Conservation (phyloP, 768 basidiomycete species). For the Boletus subparvulus region DNA sequence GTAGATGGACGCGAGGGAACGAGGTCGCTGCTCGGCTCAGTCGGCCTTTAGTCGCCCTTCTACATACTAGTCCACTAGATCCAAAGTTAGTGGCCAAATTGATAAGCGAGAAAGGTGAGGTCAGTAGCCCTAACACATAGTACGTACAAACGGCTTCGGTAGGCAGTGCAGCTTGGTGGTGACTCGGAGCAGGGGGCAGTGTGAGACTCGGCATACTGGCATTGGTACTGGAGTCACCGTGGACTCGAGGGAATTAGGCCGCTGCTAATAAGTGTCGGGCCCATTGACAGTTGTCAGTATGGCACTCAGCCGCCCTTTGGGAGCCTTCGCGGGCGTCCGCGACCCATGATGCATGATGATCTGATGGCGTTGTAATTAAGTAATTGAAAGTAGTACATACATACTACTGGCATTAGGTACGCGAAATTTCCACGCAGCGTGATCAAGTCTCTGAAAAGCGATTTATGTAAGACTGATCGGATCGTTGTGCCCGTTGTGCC, state of each 20-base stretch:
- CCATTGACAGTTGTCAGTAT: neutral
- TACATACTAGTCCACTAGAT: slow-evolving; percentile 30
- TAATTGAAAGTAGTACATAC: too few relatives aligned
- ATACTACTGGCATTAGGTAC: too few relatives aligned
- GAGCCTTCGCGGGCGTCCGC: too few relatives aligned
- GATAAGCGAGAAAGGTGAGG: neutral
- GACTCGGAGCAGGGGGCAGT: slow-evolving; percentile 33
- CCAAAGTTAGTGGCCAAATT: slow-evolving; percentile 12
- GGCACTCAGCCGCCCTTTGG: too few relatives aligned
- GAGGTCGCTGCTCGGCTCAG: neutral
- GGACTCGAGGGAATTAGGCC: neutral
- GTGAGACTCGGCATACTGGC: slow-evolving; percentile 32
- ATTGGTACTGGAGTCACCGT: neutral
- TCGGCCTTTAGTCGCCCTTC: neutral
- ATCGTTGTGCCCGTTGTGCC: too few relatives aligned
- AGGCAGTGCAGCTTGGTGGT: slow-evolving; percentile 34
- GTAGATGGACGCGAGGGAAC: neutral
- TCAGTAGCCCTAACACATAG: neutral
- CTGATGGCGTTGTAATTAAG: too few relatives aligned
- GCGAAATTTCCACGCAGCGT: too few relatives aligned
- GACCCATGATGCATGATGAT: too few relatives aligned
- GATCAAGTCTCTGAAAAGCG: too few relatives aligned
- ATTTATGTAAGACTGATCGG: too few relatives aligned
- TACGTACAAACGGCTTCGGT: slow-evolving; percentile 38
- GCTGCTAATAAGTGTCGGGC: neutral